Evolutionary conservation across 2,329 filamentous ascomycete species (phyloP), one percentile per base, ranked within the genome.

Genomic region (Fusarium torulosum): DNA sequence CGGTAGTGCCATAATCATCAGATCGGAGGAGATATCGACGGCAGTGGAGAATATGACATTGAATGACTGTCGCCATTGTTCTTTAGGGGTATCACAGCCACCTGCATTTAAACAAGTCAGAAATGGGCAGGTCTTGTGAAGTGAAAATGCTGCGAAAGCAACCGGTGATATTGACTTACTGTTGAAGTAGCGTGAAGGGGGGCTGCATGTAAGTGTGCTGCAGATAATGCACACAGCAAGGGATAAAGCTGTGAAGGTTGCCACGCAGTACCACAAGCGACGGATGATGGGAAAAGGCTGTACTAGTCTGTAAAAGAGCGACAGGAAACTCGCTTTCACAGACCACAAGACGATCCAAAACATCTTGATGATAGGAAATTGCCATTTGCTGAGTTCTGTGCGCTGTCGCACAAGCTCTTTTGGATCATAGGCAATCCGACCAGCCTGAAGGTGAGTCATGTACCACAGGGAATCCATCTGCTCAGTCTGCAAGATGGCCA

Each of bases 261-360:
- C 25, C 1, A 66, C 63, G 6, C 35, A 52, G 19, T 66, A 66
- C 63, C 63, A 66, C 5, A 51, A 21, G 1, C 56, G 50, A 1
- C 50, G 63, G 3, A 62, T 49, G 4, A 53, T 6, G 14, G 51
- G 27, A 4, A 66, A 66, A 1, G 63, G 63, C 10, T 53, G 51
- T 6, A 66, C 62, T 2, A 66, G 55, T 7, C 56, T 25, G 13
- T 35, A 62, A 8, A 66, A 66, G 1, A 66, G 25, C 1, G 63
- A 46, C 17, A 66, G 20, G 27, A 66, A 66, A 19, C 63, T 66
- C 0, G 62, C 63, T 15, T 66, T 66, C 3, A 66, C 33, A n/a
- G 63, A 66, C 63, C 63, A 66, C 1, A 66, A n/a, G 8, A 49
- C 40, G 4, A 66, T 56, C 63, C 63, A 66, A 11, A 66, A 66